Conservation (phyloP, 163 green algal species). For the Volvox carteri region DNA sequence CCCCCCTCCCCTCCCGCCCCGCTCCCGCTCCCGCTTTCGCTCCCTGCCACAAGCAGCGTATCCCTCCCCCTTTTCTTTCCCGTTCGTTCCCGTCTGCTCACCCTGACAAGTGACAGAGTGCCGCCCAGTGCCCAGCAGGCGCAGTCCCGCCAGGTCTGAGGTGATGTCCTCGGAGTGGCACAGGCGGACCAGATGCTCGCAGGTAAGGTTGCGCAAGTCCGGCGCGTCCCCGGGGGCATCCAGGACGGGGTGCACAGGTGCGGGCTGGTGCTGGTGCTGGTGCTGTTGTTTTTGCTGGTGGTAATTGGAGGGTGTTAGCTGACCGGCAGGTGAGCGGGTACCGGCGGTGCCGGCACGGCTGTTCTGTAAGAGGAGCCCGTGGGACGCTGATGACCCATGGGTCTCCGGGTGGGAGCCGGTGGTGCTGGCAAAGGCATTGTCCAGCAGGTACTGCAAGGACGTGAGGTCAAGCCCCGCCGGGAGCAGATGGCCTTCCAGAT, state of each 20-base stretch:
- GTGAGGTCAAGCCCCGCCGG: constrained; percentile 15
- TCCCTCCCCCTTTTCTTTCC: neutral
- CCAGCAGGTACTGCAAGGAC: neutral
- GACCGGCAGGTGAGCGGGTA: no score
- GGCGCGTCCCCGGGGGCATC: neutral
- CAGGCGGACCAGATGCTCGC: constrained; percentile 21
- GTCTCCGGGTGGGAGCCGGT: neutral
- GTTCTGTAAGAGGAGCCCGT: neutral
- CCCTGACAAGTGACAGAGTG: constrained; percentile 28
- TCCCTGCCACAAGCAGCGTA: no score
- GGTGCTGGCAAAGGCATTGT: neutral
- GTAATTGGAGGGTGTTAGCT: no score
- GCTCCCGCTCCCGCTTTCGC: no score
- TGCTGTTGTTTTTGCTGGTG: no score
- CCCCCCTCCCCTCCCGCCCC: no score
- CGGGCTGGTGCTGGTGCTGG: neutral
- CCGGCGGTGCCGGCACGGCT: neutral
- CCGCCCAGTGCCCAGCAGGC: constrained; percentile 2
- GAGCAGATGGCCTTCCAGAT: constrained; percentile 35
- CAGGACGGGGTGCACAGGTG: no score
- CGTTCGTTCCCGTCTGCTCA: no score
- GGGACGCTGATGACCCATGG: neutral
- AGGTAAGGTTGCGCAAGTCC: neutral
- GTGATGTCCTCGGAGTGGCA: constrained; percentile 11
- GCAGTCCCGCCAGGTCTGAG: constrained; percentile 7